Evolutionary conservation across 176 grass and related monocot genomes (phyloP), one percentile per base, ranked within the genome.

Genomic region (Tuctoria greenei): DNA sequence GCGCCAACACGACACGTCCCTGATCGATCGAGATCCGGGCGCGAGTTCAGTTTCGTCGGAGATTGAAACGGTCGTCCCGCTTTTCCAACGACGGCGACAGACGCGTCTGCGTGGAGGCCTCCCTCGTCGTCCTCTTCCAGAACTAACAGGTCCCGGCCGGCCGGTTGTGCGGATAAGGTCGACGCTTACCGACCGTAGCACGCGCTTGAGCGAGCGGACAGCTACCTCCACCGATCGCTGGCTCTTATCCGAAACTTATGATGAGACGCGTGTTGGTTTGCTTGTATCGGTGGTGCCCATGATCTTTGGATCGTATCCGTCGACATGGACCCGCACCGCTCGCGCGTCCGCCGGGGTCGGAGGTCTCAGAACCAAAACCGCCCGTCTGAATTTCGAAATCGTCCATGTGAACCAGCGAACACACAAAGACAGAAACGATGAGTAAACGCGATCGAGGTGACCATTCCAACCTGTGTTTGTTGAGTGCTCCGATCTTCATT

Each of bases 211-310:
- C 25, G 69, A 16, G 6, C 36, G 85, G 85, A 78, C 83, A 34
- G 75, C 31, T 21, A 27, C 51, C 9, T 16, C 28, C 63, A 17
- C 21, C 23, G 38, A 47, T 4, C 0, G 56, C 18, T 1, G 8
- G 41, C 15, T 73, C 85, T 83, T 87, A 87, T 83, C 85, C 85
- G 61, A 23, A 83, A 83, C 42, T 27, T 37, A 7, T 44, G 46
- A 47, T 61, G 65, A 27, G 37, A 25, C 16, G 64, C 46, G 20
- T 17, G 56, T 47, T 58, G 39, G 39, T 20, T 10, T 23, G 39
- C 7, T 10, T 23, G 51, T 7, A 21, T 21, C 21, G 51, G 18
- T 54, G 51, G 51, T 42, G 69, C 24, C 79, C 67, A 28, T 71
- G 35, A 76, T 45, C 78, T 64, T 12, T 9, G 15, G 61, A 0